Base-by-base conservation (phyloP, 2,329 filamentous ascomycete genomes). In the Trichoderma sp. region DNA sequence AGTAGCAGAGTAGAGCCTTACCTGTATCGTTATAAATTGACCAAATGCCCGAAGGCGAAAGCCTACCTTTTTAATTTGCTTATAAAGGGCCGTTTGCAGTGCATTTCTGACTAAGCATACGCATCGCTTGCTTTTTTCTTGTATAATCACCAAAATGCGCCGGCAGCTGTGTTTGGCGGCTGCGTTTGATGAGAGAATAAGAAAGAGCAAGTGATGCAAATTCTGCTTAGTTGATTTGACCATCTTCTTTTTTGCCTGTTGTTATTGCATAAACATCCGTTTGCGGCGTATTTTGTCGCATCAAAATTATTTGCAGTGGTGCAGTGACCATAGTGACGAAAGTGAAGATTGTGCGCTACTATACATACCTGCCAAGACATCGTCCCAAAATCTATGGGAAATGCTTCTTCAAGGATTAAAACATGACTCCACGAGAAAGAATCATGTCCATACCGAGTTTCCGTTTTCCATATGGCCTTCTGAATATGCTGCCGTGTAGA, bases 1-100 rank as follows among this genome's bases (percentile, higher is more conserved):
- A 8, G 13, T n/a, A n/a, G 30, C 34, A 43, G 18, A 32, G 26
- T 46, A 13, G 3, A 34, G 10, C 30, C 68, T 52, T 30, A 56
- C 54, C 54, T 70, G 59, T 64, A 70, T 70, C 69, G 69, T 70
- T 70, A 68, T 58, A 70, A 70, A 69, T 69, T 70, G 69, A 70
- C 69, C 69, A 70, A 70, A 70, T 70, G 69, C 66, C 69, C 69
- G 66, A 69, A 70, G 66, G 69, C 66, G 32, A 39, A 14, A 52
- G 8, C 4, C 24, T 49, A 24, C 46, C n/a, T 49, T 49, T 21
- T 49, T 49, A 24, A 8, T 13, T 24, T 1, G n/a, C 46, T 49
- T 49, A 49, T 49, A 49, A 49, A 6, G 46, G n/a, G 11, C 10
- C 1, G 5, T 5, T 13, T 5, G 3, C 2, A 2, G 8, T 11